Evolutionary conservation across 345 rosid species (phyloP).

Genomic region (Psidium friedrichsthalianum): DNA sequence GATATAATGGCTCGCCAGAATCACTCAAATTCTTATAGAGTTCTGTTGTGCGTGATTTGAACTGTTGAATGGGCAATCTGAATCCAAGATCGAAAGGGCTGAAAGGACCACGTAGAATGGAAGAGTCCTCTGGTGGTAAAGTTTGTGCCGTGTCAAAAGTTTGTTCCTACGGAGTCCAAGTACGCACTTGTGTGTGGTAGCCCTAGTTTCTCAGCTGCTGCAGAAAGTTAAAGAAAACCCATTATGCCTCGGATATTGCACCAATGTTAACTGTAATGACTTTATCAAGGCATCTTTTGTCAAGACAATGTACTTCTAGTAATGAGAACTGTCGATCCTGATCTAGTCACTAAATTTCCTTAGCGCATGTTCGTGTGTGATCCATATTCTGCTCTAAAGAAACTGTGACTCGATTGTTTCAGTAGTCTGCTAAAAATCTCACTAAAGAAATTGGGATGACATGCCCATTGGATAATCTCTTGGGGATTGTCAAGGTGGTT

Average conservation of each 20-base stretch:
- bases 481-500: slow-evolving; percentile 36
- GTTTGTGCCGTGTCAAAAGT: slow-evolving; percentile 49
- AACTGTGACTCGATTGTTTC: neutral
- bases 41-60: slow-evolving; percentile 34
- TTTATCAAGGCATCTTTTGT: neutral
- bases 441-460: slow-evolving; percentile 50
- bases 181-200: slow-evolving; percentile 49
- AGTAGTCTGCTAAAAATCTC: neutral
- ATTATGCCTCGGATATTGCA: neutral
- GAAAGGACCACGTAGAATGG: slow-evolving; percentile 42
- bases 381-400: neutral
- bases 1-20: slow-evolving; percentile 14
- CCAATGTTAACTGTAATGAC: neutral
- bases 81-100: slow-evolving; percentile 52
- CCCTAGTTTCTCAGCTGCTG: slow-evolving; percentile 52
- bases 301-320: neutral
- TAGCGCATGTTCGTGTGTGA: neutral
- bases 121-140: slow-evolving; percentile 60
- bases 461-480: slow-evolving; percentile 68
- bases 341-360: neutral
- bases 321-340: neutral
- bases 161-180: slow-evolving; percentile 46
- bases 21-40: slow-evolving; percentile 21
- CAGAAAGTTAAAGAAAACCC: neutral
- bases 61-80: slow-evolving; percentile 53